Evolutionary conservation across 352 stramenopile genomes (phyloP).

Genomic region (Phytophthora boehmeriae): DNA sequence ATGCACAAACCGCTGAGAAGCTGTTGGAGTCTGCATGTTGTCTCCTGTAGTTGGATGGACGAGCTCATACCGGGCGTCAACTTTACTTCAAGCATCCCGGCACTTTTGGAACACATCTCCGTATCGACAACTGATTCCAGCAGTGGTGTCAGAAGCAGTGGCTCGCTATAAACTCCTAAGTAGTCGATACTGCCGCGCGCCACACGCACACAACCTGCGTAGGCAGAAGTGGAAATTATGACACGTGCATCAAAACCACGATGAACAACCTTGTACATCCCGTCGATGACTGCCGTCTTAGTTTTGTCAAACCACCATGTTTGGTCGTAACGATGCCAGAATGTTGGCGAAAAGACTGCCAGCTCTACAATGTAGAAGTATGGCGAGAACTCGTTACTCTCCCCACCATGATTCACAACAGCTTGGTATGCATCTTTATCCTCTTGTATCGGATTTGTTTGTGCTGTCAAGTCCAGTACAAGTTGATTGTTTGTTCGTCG

Average conservation of each 20-base stretch:
- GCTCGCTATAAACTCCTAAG: constrained; percentile 52
- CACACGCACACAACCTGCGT: constrained; percentile 66
- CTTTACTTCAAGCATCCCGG: background rate
- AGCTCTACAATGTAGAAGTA: constrained; percentile 76
- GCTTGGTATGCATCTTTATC: background rate
- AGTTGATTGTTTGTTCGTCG: constrained; percentile 21
- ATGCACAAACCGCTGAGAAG: constrained; percentile 24
- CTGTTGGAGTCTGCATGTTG: constrained; percentile 19
- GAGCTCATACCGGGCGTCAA: background rate
- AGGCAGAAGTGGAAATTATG: constrained; percentile 49
- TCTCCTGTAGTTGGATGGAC: constrained; percentile 19
- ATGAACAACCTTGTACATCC: constrained; percentile 71
- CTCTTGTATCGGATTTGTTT: background rate
- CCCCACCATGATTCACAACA: constrained; percentile 3
- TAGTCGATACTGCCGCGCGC: constrained; percentile 58
- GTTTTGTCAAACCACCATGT: constrained; percentile 87
- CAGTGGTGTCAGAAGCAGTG: constrained; percentile 55
- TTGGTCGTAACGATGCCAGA: constrained; percentile 77
- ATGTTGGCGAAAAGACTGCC: constrained; percentile 65
- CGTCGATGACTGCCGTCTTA: constrained; percentile 58
- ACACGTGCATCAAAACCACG: constrained; percentile 45
- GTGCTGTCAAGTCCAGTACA: constrained; percentile 18
- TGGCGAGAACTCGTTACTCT: constrained; percentile 20
- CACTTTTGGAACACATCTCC: background rate
- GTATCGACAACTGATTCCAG: background rate